Percentiles rank a stretch among this genome's conserved stretches.
These are phyloP conservation scores for Spizellomyces sp. DNA, from an alignment of 192 early-diverging fungal genomes.

Conservation along the genomic window DNA sequence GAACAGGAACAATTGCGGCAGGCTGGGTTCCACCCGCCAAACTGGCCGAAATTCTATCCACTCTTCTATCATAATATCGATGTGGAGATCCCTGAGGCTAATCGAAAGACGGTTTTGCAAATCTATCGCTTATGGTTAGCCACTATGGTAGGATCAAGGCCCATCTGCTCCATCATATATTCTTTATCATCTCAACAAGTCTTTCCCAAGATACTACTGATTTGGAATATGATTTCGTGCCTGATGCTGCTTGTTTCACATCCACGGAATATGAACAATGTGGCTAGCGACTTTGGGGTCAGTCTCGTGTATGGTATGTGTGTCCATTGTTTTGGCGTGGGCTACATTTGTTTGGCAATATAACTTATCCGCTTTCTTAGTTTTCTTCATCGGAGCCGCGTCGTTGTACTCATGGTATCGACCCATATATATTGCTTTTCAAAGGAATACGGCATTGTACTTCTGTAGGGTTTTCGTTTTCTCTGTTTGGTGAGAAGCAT, in stretches of 20 bases:
- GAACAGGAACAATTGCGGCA: constrained; percentile 65
- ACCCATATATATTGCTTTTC: constrained; percentile 84
- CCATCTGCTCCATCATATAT: background rate
- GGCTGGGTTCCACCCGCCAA: constrained; percentile 65
- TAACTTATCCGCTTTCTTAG: constrained; percentile 4
- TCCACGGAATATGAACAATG: constrained; percentile 60
- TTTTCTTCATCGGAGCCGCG: constrained; percentile 62
- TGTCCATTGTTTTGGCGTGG: background rate
- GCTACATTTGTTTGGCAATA: background rate
- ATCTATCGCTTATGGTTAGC: constrained; percentile 77
- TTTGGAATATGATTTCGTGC: constrained; percentile 78
- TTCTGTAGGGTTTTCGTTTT: constrained; percentile 59
- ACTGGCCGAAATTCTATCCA: constrained; percentile 80
- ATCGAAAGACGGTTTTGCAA: constrained; percentile 61
- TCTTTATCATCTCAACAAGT: background rate
- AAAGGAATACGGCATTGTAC: constrained; percentile 84
- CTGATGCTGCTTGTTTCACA: constrained; percentile 73
- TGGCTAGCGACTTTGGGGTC: constrained; percentile 78
- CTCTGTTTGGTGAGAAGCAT: background rate
- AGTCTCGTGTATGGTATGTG: constrained; percentile 35
- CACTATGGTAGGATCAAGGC: constrained; percentile 49
- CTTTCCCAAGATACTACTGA: constrained; percentile 50
- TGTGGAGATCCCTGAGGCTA: constrained; percentile 65
- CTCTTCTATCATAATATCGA: constrained; percentile 68
- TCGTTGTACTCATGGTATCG: constrained; percentile 90